phyloP scores from a whole-genome alignment of 2,329 filamentous ascomycete genomes.

The Apiospora rasikravindrae region DNA sequence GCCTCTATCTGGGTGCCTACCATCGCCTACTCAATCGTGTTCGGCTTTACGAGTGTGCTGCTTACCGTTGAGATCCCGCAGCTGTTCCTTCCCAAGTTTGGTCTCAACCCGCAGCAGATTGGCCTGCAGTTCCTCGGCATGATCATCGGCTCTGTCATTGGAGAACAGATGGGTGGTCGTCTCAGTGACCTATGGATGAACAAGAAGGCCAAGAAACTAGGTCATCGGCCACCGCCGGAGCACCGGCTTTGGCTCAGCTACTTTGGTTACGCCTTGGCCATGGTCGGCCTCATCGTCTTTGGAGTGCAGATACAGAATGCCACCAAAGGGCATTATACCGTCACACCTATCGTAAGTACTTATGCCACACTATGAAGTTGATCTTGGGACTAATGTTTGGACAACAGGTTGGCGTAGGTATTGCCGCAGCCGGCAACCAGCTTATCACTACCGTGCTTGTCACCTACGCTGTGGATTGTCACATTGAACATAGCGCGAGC shows the following conservation, averaged over 20 bases:
- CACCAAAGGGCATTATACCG: conserved; percentile 52
- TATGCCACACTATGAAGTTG: background rate
- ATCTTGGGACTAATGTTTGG: background rate
- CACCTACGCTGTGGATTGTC: conserved; percentile 65
- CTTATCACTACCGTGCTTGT: conserved; percentile 65
- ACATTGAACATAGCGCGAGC: conserved; percentile 55
- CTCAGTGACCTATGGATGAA: conserved; percentile 60
- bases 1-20: conserved; percentile 56
- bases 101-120: conserved; percentile 61
- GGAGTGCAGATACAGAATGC: conserved; percentile 55
- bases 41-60: conserved; percentile 58
- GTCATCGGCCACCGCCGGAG: conserved; percentile 48
- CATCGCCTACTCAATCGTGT: conserved; percentile 60
- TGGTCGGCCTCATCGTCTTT: conserved; percentile 60
- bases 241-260: conserved; percentile 64
- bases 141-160: conserved; percentile 61
- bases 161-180: conserved; percentile 62
- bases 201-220: conserved; percentile 39
- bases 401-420: conserved; percentile 50
- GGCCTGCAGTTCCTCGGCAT: conserved; percentile 63
- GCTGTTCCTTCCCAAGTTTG: conserved; percentile 59
- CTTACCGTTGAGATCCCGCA: conserved; percentile 65
- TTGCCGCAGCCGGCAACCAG: conserved; percentile 61
- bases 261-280: conserved; percentile 53
- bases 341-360: conserved; percentile 52